These are phyloP conservation scores for Pleurotus platypus DNA, from an alignment of 768 basidiomycete genomes.

Conservation along the genomic window DNA sequence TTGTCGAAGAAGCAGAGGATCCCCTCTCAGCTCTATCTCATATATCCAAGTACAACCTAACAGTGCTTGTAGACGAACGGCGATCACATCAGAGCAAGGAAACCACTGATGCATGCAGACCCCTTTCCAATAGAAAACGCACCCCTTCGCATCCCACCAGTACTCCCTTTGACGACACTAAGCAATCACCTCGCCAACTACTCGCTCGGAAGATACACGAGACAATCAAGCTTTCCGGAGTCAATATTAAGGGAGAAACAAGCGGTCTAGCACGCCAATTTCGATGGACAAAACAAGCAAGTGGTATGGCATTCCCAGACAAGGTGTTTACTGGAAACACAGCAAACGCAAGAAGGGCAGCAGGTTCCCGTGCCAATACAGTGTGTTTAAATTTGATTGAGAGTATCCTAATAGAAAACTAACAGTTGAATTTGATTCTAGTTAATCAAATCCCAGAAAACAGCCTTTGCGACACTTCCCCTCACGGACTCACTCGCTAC, in stretches of 20 bases:
- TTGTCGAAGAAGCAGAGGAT: not conserved
- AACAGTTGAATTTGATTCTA: not conserved
- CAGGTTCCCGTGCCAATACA: not conserved
- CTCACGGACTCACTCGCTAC: not conserved
- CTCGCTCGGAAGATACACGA: not conserved
- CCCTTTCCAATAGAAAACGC: not conserved
- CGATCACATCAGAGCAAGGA: slow-evolving; percentile 16
- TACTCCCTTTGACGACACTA: not conserved
- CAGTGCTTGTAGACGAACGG: slow-evolving; percentile 9
- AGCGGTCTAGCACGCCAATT: not conserved
- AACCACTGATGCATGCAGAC: slow-evolving; percentile 8
- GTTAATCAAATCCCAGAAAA: not conserved
- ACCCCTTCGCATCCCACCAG: not conserved
- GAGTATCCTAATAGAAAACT: not conserved
- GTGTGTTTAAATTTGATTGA: not conserved
- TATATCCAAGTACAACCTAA: slow-evolving; percentile 5
- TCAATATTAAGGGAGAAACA: not conserved
- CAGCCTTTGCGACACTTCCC: not conserved
- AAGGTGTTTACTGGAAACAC: not conserved
- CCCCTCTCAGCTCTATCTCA: not conserved
- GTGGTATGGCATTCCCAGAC: not conserved
- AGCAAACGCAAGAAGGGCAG: not conserved
- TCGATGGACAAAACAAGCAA: not conserved
- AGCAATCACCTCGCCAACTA: not conserved
- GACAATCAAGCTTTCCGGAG: not conserved